Evolutionary conservation across 2,329 filamentous ascomycete species (phyloP).

Genomic region (Penicillium sp.): DNA sequence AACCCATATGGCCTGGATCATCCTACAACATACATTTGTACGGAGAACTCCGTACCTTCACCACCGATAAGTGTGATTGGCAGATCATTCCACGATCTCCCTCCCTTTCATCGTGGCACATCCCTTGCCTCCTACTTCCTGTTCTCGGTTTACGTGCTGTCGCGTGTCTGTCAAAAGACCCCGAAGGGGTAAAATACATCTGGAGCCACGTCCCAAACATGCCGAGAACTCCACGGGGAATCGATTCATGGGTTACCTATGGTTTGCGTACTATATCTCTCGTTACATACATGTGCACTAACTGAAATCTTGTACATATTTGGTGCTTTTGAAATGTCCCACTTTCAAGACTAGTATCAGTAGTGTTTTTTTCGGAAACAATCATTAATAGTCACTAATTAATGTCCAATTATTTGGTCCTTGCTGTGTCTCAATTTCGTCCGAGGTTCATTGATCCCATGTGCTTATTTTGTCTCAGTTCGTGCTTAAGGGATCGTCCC

Average conservation of each 20-base stretch:
- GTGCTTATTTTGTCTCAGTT: constrained; percentile 1
- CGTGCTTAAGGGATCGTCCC: background rate
- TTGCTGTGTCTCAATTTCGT: background rate
- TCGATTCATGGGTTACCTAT: background rate
- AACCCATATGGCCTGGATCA: background rate
- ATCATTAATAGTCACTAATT: background rate
- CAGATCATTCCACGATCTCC: constrained; percentile 21
- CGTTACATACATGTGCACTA: no score
- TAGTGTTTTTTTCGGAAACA: background rate
- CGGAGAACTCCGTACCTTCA: background rate
- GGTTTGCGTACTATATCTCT: no score
- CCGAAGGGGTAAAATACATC: background rate
- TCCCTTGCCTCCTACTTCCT: background rate
- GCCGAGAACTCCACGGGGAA: constrained; percentile 5
- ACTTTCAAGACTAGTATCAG: no score
- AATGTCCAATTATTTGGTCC: background rate
- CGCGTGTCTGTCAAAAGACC: constrained; percentile 2
- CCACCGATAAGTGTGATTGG: constrained; percentile 8
- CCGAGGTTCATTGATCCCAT: background rate
- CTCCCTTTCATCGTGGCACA: constrained; percentile 6
- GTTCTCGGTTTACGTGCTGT: background rate
- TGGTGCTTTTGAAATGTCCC: background rate
- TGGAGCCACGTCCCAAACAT: background rate
- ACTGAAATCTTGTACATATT: background rate
- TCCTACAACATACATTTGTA: background rate